These are phyloP conservation scores for Cyberlindnera saturnus DNA, from an alignment of 805 yeast genomes.

Conservation along the genomic window DNA sequence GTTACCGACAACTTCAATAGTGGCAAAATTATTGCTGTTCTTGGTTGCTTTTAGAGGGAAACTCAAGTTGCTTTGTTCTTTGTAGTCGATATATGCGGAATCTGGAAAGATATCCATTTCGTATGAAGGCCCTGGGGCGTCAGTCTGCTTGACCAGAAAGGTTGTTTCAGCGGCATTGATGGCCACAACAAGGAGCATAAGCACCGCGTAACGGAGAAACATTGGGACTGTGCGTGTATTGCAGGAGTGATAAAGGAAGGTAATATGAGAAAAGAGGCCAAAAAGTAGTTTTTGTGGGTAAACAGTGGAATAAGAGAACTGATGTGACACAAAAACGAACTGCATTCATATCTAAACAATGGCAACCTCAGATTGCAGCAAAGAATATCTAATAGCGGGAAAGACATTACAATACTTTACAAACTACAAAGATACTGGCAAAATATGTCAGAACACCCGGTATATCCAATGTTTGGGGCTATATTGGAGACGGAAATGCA, in stretches of 20 bases:
- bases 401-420: too few relatives aligned
- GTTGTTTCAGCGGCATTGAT: background rate
- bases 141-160: background rate
- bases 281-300: too few relatives aligned
- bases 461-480: too few relatives aligned
- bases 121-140: background rate
- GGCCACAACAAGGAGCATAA: background rate
- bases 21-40: background rate
- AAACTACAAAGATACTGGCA: too few relatives aligned
- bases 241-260: too few relatives aligned
- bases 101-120: background rate
- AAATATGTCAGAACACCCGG: too few relatives aligned
- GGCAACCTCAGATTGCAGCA: too few relatives aligned
- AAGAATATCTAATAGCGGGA: too few relatives aligned
- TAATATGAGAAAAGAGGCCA: too few relatives aligned
- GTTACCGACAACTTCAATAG: conserved; percentile 62
- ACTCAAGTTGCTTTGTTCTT: background rate
- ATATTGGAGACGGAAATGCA: too few relatives aligned
- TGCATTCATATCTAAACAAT: too few relatives aligned
- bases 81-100: background rate
- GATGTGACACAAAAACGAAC: conserved; percentile 1
- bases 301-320: background rate
- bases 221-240: background rate
- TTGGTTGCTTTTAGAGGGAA: too few relatives aligned
- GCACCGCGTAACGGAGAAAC: background rate